A percentile compares a stretch with the other conserved stretches of the same genome.
These are phyloP conservation scores for Neonothopanus nambi DNA, from an alignment of 1,284 basidiomycete genomes.

Conservation along the genomic window DNA sequence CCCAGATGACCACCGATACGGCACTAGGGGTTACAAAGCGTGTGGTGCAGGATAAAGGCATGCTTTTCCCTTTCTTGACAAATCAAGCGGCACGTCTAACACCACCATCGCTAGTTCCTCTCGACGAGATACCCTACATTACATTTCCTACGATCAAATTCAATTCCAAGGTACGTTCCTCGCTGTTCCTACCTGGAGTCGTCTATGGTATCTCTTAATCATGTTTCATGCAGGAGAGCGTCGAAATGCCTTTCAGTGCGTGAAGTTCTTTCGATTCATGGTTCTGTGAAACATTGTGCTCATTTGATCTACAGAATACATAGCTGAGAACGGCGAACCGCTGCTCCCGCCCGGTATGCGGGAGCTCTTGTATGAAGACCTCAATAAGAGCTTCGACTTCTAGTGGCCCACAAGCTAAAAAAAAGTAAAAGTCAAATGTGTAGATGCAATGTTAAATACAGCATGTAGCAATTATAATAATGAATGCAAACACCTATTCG, in stretches of 20 bases:
- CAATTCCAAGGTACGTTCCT: slow-evolving; percentile 44
- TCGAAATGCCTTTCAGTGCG: slow-evolving; percentile 94
- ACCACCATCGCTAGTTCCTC: slow-evolving; percentile 42
- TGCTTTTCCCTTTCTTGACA: slow-evolving; percentile 19
- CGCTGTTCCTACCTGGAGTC: neutral
- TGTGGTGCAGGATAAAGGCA: slow-evolving; percentile 80
- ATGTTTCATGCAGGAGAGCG: slow-evolving; percentile 64
- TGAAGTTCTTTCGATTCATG: slow-evolving; percentile 17
- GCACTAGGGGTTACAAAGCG: slow-evolving; percentile 91
- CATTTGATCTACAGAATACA: slow-evolving; percentile 51
- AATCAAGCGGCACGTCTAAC: neutral
- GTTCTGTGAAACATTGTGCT: neutral
- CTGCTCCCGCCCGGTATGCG: slow-evolving; percentile 90
- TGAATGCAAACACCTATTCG: too few species aligned
- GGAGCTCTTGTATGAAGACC: slow-evolving; percentile 78
- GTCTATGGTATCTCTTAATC: neutral
- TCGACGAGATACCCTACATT: slow-evolving; percentile 74
- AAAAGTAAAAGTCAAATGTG: too few species aligned
- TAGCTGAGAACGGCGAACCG: slow-evolving; percentile 55
- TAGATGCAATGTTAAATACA: too few species aligned
- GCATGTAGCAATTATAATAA: too few species aligned
- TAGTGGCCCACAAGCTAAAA: slow-evolving; percentile 26
- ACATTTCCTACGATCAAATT: slow-evolving; percentile 78
- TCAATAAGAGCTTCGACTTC: slow-evolving; percentile 86
- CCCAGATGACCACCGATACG: slow-evolving; percentile 99